Evolutionary conservation across 495 filamentous ascomycete genomes (phyloP).

Genomic region (Aspergillus avenaceus): DNA sequence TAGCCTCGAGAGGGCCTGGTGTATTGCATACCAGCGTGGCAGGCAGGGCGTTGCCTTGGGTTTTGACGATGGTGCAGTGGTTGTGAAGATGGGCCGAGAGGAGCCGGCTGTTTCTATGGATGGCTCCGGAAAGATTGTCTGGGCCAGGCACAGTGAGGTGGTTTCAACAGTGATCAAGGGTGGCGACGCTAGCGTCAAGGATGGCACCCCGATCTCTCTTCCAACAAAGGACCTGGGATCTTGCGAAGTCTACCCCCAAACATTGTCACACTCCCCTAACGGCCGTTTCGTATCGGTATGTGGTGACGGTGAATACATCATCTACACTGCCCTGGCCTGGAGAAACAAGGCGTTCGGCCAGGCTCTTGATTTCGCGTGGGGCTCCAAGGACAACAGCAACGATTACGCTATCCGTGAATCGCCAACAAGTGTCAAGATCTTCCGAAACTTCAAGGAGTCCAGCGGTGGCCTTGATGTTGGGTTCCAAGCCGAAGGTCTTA

Average conservation of each 20-base stretch:
- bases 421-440: slow-evolving; percentile 87
- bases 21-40: slow-evolving; percentile 89
- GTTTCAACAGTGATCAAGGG: slow-evolving; percentile 94
- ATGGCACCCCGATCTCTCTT: slow-evolving; percentile 78
- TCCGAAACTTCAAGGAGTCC: slow-evolving; percentile 96
- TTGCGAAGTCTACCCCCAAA: slow-evolving; percentile 96
- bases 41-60: slow-evolving; percentile 92
- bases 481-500: slow-evolving; percentile 90
- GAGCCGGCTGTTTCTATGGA: slow-evolving; percentile 99
- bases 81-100: slow-evolving; percentile 95
- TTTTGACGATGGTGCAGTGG: slow-evolving; percentile 96
- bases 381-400: slow-evolving; percentile 94
- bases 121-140: slow-evolving; percentile 88
- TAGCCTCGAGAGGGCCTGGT: slow-evolving; percentile 94
- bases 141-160: slow-evolving; percentile 91
- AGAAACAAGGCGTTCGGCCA: slow-evolving; percentile 96
- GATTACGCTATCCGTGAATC: slow-evolving; percentile 97
- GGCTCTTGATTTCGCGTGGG: slow-evolving; percentile 96
- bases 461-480: slow-evolving; percentile 85
- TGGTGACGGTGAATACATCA: slow-evolving; percentile 96
- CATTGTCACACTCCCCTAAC: slow-evolving; percentile 91
- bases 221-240: slow-evolving; percentile 91
- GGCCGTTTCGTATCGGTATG: slow-evolving; percentile 96
- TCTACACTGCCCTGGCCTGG: slow-evolving; percentile 96
- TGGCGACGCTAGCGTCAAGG: slow-evolving; percentile 76